A percentile compares a stretch with the other conserved stretches of the same genome.
These are phyloP conservation scores for Mycosphaerella sp. DNA, from an alignment of 2,329 filamentous ascomycete genomes.

Conservation along the genomic window DNA sequence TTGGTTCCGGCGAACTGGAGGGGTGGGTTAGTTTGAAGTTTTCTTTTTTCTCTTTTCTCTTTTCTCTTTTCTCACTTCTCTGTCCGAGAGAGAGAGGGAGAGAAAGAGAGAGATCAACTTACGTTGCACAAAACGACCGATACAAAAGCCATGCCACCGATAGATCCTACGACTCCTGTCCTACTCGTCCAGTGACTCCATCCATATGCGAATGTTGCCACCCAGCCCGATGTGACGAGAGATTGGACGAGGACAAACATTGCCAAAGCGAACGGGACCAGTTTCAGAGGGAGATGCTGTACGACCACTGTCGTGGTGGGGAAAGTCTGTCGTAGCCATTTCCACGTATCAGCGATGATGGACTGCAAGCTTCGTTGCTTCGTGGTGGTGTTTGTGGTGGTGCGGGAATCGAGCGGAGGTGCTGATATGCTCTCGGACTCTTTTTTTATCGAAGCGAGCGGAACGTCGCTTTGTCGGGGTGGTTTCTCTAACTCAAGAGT, in stretches of 20 bases:
- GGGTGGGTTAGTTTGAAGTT: too few relatives aligned
- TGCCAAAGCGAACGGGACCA: conserved; percentile 64
- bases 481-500: neutral
- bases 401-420: neutral
- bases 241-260: conserved; percentile 73
- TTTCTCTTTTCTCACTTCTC: neutral
- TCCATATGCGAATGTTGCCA: conserved; percentile 63
- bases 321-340: conserved; percentile 64
- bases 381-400: conserved; percentile 8
- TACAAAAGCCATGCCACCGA: conserved; percentile 67
- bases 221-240: conserved; percentile 67
- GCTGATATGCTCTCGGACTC: neutral
- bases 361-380: conserved; percentile 48
- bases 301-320: conserved; percentile 61
- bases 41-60: too few relatives aligned
- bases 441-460: neutral
- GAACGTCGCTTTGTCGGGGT: neutral
- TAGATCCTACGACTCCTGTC: conserved; percentile 61
- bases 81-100: too few relatives aligned
- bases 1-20: conserved; percentile 62
- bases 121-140: conserved; percentile 54
- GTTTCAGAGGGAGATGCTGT: conserved; percentile 58
- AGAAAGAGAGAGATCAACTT: neutral
- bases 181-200: conserved; percentile 67
- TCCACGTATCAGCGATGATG: conserved; percentile 40